Evolutionary conservation across 495 filamentous ascomycete species (phyloP).

Genomic region (Hyaloscypha variabilis): DNA sequence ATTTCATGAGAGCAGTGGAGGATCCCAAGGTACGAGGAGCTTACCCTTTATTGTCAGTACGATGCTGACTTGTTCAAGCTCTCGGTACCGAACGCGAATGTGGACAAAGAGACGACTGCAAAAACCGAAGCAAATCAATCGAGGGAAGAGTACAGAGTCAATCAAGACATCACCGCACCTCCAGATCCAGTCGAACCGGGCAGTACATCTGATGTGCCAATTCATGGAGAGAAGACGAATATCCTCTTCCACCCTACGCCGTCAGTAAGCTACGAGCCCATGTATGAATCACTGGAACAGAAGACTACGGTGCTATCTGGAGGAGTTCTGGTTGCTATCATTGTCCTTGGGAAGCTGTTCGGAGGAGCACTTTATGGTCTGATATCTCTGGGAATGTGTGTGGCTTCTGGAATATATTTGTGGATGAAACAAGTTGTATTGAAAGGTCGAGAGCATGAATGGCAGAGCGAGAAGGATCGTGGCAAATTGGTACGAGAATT

Average conservation of each 20-base stretch:
- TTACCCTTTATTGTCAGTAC: background rate
- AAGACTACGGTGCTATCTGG: conserved; percentile 67
- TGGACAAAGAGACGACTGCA: conserved; percentile 67
- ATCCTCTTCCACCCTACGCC: conserved; percentile 95
- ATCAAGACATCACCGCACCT: conserved; percentile 88
- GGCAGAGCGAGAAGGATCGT: conserved; percentile 82
- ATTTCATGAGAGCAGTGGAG: conserved; percentile 71
- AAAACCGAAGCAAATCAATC: conserved; percentile 49
- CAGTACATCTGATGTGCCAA: conserved; percentile 88
- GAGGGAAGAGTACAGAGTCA: conserved; percentile 74
- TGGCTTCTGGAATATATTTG: conserved; percentile 76
- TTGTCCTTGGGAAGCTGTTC: conserved; percentile 78
- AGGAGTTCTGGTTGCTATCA: conserved; percentile 68
- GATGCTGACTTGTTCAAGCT: conserved; percentile 55
- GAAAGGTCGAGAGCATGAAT: conserved; percentile 82
- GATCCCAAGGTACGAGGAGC: conserved; percentile 60
- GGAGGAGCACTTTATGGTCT: conserved; percentile 77
- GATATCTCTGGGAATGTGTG: conserved; percentile 67
- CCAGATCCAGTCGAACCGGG: conserved; percentile 81
- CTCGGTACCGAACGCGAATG: conserved; percentile 87
- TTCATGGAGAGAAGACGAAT: conserved; percentile 94
- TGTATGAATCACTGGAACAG: conserved; percentile 76
- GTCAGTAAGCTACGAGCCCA: conserved; percentile 81
- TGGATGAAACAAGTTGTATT: conserved; percentile 87
- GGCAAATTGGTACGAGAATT: conserved; percentile 66